Evolutionary conservation across 1,139 yeast species (phyloP).

Genomic region (Magnusiomyces fungicola): DNA sequence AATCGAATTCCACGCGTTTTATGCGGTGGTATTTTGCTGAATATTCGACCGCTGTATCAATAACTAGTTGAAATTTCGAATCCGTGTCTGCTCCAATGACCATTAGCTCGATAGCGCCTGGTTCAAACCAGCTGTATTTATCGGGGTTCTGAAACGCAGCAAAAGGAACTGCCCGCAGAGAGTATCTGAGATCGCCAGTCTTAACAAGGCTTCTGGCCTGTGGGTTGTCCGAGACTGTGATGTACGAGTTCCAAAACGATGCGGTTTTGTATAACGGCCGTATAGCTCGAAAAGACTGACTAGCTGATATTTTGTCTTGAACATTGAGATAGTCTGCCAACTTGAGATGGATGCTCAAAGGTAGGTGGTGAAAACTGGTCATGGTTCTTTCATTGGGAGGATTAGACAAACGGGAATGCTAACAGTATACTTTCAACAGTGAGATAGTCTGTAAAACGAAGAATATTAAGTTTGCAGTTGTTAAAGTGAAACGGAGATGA

Average conservation of each 20-base stretch:
- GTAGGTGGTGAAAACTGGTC: neutral
- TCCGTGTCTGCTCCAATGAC: neutral
- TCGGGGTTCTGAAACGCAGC: neutral
- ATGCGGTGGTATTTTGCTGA: neutral
- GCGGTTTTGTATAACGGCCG: neutral
- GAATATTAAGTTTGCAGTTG: too few relatives aligned
- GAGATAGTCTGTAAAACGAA: too few relatives aligned
- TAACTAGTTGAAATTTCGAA: neutral
- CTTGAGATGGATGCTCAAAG: neutral
- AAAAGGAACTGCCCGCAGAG: neutral
- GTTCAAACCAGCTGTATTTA: neutral
- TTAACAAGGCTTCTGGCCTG: neutral
- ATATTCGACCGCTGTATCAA: neutral
- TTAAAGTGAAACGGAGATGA: too few relatives aligned
- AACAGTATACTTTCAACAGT: too few relatives aligned
- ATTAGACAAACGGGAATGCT: too few relatives aligned
- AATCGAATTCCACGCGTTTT: neutral
- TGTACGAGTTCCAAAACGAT: neutral
- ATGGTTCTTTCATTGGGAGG: too few relatives aligned
- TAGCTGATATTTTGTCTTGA: constrained; percentile 1
- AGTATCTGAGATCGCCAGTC: neutral
- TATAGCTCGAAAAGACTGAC: neutral
- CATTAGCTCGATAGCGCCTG: neutral
- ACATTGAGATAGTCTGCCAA: neutral
- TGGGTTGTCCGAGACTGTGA: neutral